Conservation (phyloP, 2,329 filamentous ascomycete genomes). For the Fusarium humuli region DNA sequence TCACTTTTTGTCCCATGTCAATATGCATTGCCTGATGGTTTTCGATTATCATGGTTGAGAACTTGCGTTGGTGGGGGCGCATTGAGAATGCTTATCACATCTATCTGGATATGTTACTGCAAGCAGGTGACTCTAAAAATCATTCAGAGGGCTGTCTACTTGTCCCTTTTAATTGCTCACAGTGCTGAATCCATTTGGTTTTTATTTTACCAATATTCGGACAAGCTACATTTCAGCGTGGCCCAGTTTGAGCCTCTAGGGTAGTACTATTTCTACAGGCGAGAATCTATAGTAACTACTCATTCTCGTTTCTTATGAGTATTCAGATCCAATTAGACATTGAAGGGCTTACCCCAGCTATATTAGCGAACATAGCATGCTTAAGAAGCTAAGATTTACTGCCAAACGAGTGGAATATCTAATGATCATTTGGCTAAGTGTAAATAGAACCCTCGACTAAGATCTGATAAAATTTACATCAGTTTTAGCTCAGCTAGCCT, state of each 20-base stretch:
- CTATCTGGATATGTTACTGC: not conserved
- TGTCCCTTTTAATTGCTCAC: not conserved
- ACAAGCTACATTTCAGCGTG: not conserved
- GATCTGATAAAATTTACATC: not conserved
- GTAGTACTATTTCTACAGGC: not conserved
- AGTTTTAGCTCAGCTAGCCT: too few relatives aligned
- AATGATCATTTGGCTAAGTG: too few relatives aligned
- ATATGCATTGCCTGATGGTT: not conserved
- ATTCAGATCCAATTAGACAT: not conserved
- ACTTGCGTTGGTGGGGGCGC: not conserved
- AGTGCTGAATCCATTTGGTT: not conserved
- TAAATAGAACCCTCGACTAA: too few relatives aligned
- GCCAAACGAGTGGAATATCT: not conserved
- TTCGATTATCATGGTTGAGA: not conserved
- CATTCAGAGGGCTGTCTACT: not conserved
- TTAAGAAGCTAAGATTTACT: accelerated
- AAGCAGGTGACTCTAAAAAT: not conserved
- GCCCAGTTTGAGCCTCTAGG: not conserved
- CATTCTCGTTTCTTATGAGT: not conserved
- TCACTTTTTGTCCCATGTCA: not conserved
- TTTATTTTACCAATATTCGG: not conserved
- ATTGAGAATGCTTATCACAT: not conserved
- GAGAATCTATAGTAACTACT: not conserved
- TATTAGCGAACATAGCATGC: not conserved
- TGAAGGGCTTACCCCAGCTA: not conserved